These are phyloP conservation scores for Ciborinia camelliae DNA, from an alignment of 2,329 filamentous ascomycete species.

Conservation along the genomic window DNA sequence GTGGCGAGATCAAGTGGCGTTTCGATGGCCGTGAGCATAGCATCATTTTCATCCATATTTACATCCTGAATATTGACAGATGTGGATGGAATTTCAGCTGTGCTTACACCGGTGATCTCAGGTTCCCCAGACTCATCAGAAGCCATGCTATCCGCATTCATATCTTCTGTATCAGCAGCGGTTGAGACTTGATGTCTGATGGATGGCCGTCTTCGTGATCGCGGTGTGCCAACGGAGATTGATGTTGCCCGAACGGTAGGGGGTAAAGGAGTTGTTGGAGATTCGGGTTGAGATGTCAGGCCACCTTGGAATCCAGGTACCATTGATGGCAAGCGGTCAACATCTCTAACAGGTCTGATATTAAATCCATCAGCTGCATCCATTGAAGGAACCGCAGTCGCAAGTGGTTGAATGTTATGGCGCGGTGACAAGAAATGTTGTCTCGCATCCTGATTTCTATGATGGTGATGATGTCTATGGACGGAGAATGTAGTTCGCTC, in stretches of 20 bases:
- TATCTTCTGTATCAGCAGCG: slow-evolving; percentile 84
- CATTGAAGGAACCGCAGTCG: slow-evolving; percentile 63
- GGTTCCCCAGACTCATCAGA: slow-evolving; percentile 75
- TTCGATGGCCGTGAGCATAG: slow-evolving; percentile 68
- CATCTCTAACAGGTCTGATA: slow-evolving; percentile 73
- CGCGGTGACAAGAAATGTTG: slow-evolving; percentile 49
- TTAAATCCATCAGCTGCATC: slow-evolving; percentile 69
- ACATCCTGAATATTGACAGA: slow-evolving; percentile 83
- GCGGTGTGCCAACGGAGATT: slow-evolving; percentile 49
- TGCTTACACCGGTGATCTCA: slow-evolving; percentile 69
- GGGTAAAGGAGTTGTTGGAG: slow-evolving; percentile 78
- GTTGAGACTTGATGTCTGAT: slow-evolving; percentile 85
- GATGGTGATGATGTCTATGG: slow-evolving; percentile 51
- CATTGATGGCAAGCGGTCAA: slow-evolving; percentile 82
- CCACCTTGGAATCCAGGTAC: slow-evolving; percentile 64
- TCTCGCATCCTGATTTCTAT: slow-evolving; percentile 50
- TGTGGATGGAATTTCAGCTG: slow-evolving; percentile 73
- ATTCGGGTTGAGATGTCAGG: slow-evolving; percentile 83
- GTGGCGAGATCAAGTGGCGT: slow-evolving; percentile 72
- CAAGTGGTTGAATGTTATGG: slow-evolving; percentile 61
- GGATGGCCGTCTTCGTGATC: slow-evolving; percentile 69
- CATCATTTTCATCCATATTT: slow-evolving; percentile 70
- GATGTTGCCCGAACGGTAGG: slow-evolving; percentile 53
- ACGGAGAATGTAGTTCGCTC: slow-evolving; percentile 64
- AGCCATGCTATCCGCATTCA: slow-evolving; percentile 75